Evolutionary conservation across 148 eudicot genomes (phyloP).

Genomic region (Dysphania ambrosioides): DNA sequence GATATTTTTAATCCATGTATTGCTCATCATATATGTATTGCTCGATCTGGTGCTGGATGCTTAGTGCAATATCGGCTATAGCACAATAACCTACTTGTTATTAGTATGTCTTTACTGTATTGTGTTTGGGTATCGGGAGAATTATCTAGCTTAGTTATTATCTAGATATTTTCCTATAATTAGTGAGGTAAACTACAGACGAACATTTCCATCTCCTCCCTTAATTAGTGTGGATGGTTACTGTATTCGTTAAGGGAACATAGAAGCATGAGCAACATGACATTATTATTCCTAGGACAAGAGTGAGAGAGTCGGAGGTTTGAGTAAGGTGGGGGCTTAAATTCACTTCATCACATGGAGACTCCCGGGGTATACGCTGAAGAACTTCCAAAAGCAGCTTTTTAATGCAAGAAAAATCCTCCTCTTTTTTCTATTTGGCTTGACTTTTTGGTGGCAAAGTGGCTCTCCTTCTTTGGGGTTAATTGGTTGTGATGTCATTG

Average conservation of each 20-base stretch:
- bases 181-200: too few relatives aligned
- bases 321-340: conserved; percentile 14
- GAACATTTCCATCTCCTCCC: too few relatives aligned
- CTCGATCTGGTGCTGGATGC: too few relatives aligned
- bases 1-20: too few relatives aligned
- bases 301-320: background rate
- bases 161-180: too few relatives aligned
- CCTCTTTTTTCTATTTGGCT: background rate
- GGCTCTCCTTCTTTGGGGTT: background rate
- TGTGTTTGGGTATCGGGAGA: too few relatives aligned
- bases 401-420: background rate
- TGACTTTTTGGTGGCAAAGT: conserved; percentile 2
- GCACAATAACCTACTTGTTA: too few relatives aligned
- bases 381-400: conserved; percentile 16
- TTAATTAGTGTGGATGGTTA: too few relatives aligned
- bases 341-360: conserved; percentile 27
- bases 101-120: too few relatives aligned
- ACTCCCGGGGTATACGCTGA: conserved; percentile 36
- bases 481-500: conserved; percentile 17
- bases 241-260: background rate
- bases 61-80: too few relatives aligned
- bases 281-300: background rate
- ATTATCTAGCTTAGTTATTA: too few relatives aligned
- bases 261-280: background rate
- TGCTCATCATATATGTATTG: too few relatives aligned